Evolutionary conservation across 495 filamentous ascomycete genomes (phyloP), one percentile per base, ranked within the genome.

Genomic region (Annulohypoxylon nitens): DNA sequence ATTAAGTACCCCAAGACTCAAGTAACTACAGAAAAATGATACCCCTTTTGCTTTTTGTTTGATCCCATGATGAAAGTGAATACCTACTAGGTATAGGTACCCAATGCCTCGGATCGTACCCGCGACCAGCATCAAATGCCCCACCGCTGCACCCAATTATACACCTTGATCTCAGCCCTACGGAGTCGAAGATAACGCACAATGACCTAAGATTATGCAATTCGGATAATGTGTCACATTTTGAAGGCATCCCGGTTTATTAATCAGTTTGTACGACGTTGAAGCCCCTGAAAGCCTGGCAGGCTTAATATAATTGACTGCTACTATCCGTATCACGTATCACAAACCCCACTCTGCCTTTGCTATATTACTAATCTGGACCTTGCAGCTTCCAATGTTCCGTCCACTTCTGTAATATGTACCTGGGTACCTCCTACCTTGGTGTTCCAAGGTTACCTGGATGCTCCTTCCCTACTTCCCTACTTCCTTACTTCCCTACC

Each of bases 131-230:
- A 14, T 3, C 10, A 5, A 54, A 26, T 34, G 37, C 36, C 57
- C 57, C 57, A 60, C 57, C 37, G 37, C 20, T 8, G 8, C 18
- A 37, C 30, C 53, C 30, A 57, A 57, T 57, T 37, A 26, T 4
- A 33, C 11, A 26, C 4, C 45, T 53, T 36, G 37, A 20, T 47
- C 43, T 53, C 43, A 43, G 18, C 39, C 39, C 33, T 45, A 43
- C 23, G 51, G 59, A 45, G 26, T 69, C 59, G 41, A 48, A 55
- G 33, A 61, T 57, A 39, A 69, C 67, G 58, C 58, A 51, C 59
- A 63, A 69, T 43, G 34, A 54, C 37, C 37, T 39, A 53, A 16
- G 51, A 58, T 70, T 70, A 33, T 64, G 67, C 67, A 70, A 70
- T 64, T 20, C 16, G 67, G 43, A 30, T 50, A 58, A 41, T 64